Evolutionary conservation across 306 rosid species (phyloP), one percentile per base, ranked within the genome.

Genomic region (Quercus mongolica): DNA sequence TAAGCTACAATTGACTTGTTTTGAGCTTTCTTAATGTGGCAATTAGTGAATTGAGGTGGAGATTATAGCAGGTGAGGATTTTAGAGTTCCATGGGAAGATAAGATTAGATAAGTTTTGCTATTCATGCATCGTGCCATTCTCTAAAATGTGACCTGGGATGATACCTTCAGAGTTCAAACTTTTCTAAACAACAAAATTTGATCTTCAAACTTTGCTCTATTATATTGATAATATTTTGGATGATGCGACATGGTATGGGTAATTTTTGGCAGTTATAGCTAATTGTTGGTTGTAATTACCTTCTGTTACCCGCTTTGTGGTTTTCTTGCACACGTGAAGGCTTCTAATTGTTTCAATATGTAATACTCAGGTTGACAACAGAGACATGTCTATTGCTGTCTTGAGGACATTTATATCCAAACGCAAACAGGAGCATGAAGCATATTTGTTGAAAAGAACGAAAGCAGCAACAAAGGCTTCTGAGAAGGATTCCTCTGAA

Each of bases 351-450:
- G 13, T 82, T 87, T 52, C 49, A 21, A 21, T 49, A 28, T 85
- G 8, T 75, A 19, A 84, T 86, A 33, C 54, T 75, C 87, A 96
- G 99, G 99, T 96, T 76, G 92, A 96, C 85, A 96, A 96, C 80
- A 87, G 98, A 87, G 99, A 96, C 77, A 78, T 96, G 62, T 96
- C 99, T 5, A 90, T 96, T 78, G 97, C 98, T 86, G 99, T 96
- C 83, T 84, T 96, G 85, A 87, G 99, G 87, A 55, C 92, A 49
- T 96, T 91, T 81, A 83, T 93, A 74, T 69, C 86, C 5, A 93
- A 90, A 74, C 85, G 89, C 49, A 85, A 87, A 82, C 87, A 91
- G 71, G 99, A 93, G 80, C 96, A 90, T 59, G 97, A 89, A 79
- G 87, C 86, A 55, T 30, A 67, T 28, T 70, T 90, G 79, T 85